These are phyloP conservation scores for Salix exigua DNA, from an alignment of 345 rosid genomes.

Conservation along the genomic window DNA sequence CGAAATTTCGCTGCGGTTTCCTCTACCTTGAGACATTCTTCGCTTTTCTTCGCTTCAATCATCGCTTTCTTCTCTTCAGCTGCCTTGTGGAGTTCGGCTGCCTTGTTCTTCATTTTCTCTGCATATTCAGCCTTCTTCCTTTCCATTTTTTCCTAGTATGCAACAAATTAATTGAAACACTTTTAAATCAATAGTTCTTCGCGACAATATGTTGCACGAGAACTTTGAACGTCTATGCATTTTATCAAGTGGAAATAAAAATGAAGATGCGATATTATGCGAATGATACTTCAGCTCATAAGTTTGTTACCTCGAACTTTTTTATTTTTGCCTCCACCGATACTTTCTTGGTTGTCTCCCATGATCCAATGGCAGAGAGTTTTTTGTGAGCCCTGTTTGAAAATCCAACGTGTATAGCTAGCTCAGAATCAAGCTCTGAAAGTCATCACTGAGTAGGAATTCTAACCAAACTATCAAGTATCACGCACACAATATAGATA, in stretches of 20 bases:
- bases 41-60: slow-evolving; percentile 44
- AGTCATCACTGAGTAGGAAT: not conserved
- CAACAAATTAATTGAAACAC: not conserved
- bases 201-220: not conserved
- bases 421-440: not conserved
- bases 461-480: not conserved
- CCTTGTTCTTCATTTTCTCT: slow-evolving; percentile 53
- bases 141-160: slow-evolving; percentile 49
- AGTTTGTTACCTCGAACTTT: slow-evolving; percentile 53
- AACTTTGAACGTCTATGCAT: not conserved
- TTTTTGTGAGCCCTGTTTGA: slow-evolving; percentile 55
- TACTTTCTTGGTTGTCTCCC: slow-evolving; percentile 68
- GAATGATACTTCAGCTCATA: not conserved
- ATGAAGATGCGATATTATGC: not conserved
- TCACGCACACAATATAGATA: not conserved
- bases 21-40: slow-evolving; percentile 41
- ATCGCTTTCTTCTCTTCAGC: slow-evolving; percentile 66
- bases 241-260: not conserved
- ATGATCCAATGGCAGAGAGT: slow-evolving; percentile 42
- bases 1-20: slow-evolving; percentile 49
- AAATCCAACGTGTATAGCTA: not conserved
- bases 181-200: not conserved
- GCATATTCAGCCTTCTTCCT: slow-evolving; percentile 53
- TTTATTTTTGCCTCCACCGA: slow-evolving; percentile 45
- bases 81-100: slow-evolving; percentile 49